Conservation (phyloP, 1,139 yeast genomes). For the Groenewaldozyma auringiensis region DNA sequence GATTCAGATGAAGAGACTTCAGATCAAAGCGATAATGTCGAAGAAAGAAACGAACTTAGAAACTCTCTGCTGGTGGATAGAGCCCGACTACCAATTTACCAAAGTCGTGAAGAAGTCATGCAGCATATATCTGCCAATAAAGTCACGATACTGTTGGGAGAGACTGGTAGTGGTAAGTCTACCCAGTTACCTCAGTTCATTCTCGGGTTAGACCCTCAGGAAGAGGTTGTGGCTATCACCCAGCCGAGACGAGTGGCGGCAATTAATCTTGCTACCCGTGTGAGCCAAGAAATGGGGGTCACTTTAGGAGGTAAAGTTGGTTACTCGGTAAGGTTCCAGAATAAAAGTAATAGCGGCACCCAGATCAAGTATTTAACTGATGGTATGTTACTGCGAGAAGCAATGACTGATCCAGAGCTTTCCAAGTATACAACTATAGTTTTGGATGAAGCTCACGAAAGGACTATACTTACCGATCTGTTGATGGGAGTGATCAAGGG, state of each 20-base stretch:
- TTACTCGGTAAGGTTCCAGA: slow-evolving; percentile 82
- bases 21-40: slow-evolving; percentile 7
- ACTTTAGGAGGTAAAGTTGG: slow-evolving; percentile 76
- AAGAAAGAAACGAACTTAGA: slow-evolving; percentile 7
- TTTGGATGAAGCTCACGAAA: slow-evolving; percentile 95
- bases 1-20: slow-evolving; percentile 17
- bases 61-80: slow-evolving; percentile 28
- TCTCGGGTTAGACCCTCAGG: slow-evolving; percentile 26
- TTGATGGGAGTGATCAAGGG: slow-evolving; percentile 80
- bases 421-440: slow-evolving; percentile 67
- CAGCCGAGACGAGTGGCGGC: slow-evolving; percentile 99
- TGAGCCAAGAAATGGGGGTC: slow-evolving; percentile 74
- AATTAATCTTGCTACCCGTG: slow-evolving; percentile 86
- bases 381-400: slow-evolving; percentile 92
- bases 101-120: slow-evolving; percentile 57
- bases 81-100: slow-evolving; percentile 64
- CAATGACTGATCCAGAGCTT: slow-evolving; percentile 66
- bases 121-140: slow-evolving; percentile 47
- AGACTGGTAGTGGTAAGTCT: slow-evolving; percentile 96
- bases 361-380: slow-evolving; percentile 82
- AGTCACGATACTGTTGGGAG: slow-evolving; percentile 84
- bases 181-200: slow-evolving; percentile 78
- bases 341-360: slow-evolving; percentile 46
- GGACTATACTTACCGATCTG: slow-evolving; percentile 86
- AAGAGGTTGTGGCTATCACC: slow-evolving; percentile 72